Percentiles rank a stretch among this genome's conserved stretches.
These are phyloP conservation scores for Blepharisma japonicum DNA, from an alignment of 73 alveolate genomes.

Conservation along the genomic window DNA sequence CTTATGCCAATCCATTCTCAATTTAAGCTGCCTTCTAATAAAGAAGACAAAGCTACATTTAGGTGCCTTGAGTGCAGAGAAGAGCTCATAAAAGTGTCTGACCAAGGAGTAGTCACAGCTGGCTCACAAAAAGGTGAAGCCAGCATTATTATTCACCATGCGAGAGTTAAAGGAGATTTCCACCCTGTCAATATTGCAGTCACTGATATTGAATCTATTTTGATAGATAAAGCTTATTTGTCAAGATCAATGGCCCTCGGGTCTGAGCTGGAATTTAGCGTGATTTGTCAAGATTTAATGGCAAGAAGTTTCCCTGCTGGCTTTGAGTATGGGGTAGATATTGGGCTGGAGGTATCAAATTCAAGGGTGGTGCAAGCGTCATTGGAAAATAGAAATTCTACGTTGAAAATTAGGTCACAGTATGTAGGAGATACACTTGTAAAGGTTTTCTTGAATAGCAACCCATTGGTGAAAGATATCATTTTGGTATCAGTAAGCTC, in stretches of 20 bases:
- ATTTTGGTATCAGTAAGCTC: slow-evolving; percentile 39
- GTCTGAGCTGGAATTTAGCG: slow-evolving; percentile 39
- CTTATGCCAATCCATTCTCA: slow-evolving; percentile 11
- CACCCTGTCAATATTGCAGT: slow-evolving; percentile 19
- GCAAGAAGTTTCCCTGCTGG: slow-evolving; percentile 54
- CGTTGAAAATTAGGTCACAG: slow-evolving; percentile 43
- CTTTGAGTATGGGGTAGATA: slow-evolving; percentile 49
- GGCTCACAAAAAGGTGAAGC: slow-evolving; percentile 19
- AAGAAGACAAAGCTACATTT: slow-evolving; percentile 16
- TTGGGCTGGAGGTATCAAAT: slow-evolving; percentile 50
- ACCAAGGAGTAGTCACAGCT: neutral
- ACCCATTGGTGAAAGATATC: slow-evolving; percentile 42
- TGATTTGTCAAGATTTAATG: slow-evolving; percentile 53
- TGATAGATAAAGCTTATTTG: slow-evolving; percentile 46
- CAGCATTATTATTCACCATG: slow-evolving; percentile 9
- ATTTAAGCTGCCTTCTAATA: neutral
- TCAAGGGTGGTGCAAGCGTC: slow-evolving; percentile 45
- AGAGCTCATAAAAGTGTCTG: slow-evolving; percentile 7
- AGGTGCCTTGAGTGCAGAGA: slow-evolving; percentile 23
- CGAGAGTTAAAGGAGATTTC: neutral
- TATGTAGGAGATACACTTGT: slow-evolving; percentile 54
- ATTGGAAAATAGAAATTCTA: slow-evolving; percentile 38
- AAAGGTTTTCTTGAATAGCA: slow-evolving; percentile 32
- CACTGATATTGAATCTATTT: slow-evolving; percentile 44
- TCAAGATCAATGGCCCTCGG: slow-evolving; percentile 57